Evolutionary conservation across 2,329 filamentous ascomycete genomes (phyloP).

Genomic region (Monosporascus sp.): DNA sequence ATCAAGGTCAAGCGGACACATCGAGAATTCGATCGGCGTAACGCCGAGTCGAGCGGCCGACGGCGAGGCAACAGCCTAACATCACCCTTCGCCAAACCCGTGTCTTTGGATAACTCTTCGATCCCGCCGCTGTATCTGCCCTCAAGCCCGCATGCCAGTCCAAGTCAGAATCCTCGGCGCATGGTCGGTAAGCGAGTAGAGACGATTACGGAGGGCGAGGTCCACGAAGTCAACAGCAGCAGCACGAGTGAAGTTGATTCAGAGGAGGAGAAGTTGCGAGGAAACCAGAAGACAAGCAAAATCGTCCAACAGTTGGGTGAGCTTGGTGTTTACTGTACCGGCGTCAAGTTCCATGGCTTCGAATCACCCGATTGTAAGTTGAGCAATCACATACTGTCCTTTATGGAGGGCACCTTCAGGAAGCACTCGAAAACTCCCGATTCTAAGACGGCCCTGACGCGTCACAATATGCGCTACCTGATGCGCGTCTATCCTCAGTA

Average conservation of each 20-base stretch:
- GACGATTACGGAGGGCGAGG: constrained; percentile 52
- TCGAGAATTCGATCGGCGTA: constrained; percentile 41
- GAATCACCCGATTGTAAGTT: constrained; percentile 71
- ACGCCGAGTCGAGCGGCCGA: constrained; percentile 41
- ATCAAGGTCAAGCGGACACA: constrained; percentile 90
- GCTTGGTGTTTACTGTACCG: constrained; percentile 70
- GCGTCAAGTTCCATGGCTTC: constrained; percentile 80
- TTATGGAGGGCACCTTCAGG: constrained; percentile 84
- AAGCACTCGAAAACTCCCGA: constrained; percentile 71
- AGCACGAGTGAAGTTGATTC: constrained; percentile 78
- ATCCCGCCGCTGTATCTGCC: constrained; percentile 47
- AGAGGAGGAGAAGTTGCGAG: constrained; percentile 48
- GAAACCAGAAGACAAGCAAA: constrained; percentile 68
- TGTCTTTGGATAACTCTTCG: constrained; percentile 50
- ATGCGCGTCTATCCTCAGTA: constrained; percentile 92
- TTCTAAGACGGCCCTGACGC: constrained; percentile 71
- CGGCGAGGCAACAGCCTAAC: constrained; percentile 67
- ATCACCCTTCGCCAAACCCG: constrained; percentile 65
- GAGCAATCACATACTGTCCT: constrained; percentile 93
- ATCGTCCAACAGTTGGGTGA: constrained; percentile 79
- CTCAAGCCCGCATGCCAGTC: constrained; percentile 48
- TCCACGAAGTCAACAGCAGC: constrained; percentile 50
- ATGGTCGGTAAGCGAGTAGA: constrained; percentile 47
- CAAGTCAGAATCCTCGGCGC: constrained; percentile 45
- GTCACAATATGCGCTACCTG: constrained; percentile 85